Base-by-base conservation (phyloP, 768 basidiomycete species). In the Mycena chlorophos region DNA sequence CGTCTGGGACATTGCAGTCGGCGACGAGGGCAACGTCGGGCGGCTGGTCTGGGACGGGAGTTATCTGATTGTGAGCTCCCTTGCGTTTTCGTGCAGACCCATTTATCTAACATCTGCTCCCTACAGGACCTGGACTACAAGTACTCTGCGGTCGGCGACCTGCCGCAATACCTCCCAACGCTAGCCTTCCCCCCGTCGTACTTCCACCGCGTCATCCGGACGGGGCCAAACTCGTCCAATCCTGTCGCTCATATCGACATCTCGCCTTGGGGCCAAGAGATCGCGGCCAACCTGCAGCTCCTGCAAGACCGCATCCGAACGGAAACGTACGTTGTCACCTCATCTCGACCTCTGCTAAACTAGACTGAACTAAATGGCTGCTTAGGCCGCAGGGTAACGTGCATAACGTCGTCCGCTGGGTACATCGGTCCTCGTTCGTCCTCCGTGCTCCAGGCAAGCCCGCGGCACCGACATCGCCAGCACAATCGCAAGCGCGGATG, bases 31-130 rank as follows among this genome's bases (percentile, higher is more conserved):
- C 1, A 93, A 94, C 68, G 78, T 86, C 5, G 91, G 91, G n/a
- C 73, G 88, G 59, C 66, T 93, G 69, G 77, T 92, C 8, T 94
- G 91, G 91, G 92, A 93, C 66, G 91, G 91, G n/a, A 84, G 82
- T 56, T 94, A 91, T 71, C 77, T 94, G 5, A 84, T 94, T 63
- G 91, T 93, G 66, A 65, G 89, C 61, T 54, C 40, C 53, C 52
- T 61, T 57, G 46, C n/a, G 63, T 58, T 19, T n/a, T 19, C 55
- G 52, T 57, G 25, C 28, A 20, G 20, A 38, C 12, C 47, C 43
- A n/a, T 39, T 19, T 37, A 25, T 52, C 51, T 38, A 56, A 47
- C 54, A 43, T 42, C 40, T 14, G 22, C 40, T 22, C 8, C 40
- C 12, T 10, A 20, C 64, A 94, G 91, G 91, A 94, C 71, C 76